Base-by-base conservation (phyloP, 2,329 filamentous ascomycete species). In the Colletotrichum australisinense region DNA sequence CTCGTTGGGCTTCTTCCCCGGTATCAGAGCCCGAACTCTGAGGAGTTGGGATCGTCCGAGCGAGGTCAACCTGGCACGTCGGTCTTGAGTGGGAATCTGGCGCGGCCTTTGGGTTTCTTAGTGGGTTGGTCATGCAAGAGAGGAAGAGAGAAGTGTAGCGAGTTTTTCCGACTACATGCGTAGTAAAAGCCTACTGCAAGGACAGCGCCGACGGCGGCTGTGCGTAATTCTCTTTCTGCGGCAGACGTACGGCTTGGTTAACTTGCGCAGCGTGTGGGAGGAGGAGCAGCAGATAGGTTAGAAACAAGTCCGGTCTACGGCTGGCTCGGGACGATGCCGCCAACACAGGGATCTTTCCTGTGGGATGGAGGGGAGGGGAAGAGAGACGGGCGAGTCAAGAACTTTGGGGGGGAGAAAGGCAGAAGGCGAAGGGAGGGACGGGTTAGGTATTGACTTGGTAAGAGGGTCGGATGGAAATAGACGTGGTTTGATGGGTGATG, bases 11-110 rank as follows among this genome's bases (percentile, higher is more conserved):
- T 62, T 52, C 60, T 38, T 64, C 46, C 67, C 71, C 62, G 71
- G 71, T 71, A 60, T 70, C 71, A 73, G 46, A 66, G 67, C 62
- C 57, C 49, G 62, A 46, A 66, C 55, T 19, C 49, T 55, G 32
- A 26, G 26, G 62, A 38, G 69, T 53, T 49, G 26, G 26, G 62
- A 42, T 64, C n/a, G 62, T 73, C 71, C 67, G 67, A 73, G 71
- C 67, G 67, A 52, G 67, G 60, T 60, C 66, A 73, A 73, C 66
- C 66, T 59, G 66, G 55, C 11, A 35, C 26, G 46, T 35, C n/a
- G 55, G 53, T 24, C 30, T 59, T 55, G 19, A 49, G 59, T 62
- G 32, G 16, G 12, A 19, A 42, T 22, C 32, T 65, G 32, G 32
- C 32, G 32, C 32, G 32, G 9, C 32, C 4, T 35, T 35, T 24